Conservation (phyloP, 495 filamentous ascomycete species). For the Geoglossum glabrum region DNA sequence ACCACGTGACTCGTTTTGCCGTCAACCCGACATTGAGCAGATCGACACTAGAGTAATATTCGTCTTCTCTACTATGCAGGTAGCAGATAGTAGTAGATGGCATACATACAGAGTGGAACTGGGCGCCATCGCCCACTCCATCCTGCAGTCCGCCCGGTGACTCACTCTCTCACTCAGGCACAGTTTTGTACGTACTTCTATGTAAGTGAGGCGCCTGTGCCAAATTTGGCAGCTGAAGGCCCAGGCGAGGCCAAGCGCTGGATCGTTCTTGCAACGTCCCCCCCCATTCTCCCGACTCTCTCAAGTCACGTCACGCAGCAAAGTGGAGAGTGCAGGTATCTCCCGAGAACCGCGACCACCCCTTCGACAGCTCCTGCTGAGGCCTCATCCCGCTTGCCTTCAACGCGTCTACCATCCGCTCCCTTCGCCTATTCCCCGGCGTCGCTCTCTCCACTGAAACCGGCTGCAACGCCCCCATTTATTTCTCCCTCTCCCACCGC, state of each 20-base stretch:
- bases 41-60: no score
- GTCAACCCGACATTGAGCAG: no score
- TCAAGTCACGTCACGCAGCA: background rate
- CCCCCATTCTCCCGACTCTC: background rate
- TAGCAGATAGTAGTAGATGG: no score
- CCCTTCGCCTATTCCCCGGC: background rate
- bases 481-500: background rate
- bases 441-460: background rate
- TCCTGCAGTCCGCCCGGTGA: no score
- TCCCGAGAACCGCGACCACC: constrained; percentile 1
- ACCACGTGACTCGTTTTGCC: no score
- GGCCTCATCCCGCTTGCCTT: background rate
- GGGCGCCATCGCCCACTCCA: no score
- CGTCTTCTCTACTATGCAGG: no score
- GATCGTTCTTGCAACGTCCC: background rate
- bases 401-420: background rate
- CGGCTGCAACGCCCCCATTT: background rate
- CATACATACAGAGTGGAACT: no score
- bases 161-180: no score
- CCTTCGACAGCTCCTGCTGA: background rate
- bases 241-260: background rate
- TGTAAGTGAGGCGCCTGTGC: background rate
- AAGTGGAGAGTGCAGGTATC: background rate
- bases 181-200: background rate
- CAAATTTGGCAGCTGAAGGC: background rate